Evolutionary conservation across 208 protist species (phyloP).

Genomic region (Trypanosomatidae sp.): DNA sequence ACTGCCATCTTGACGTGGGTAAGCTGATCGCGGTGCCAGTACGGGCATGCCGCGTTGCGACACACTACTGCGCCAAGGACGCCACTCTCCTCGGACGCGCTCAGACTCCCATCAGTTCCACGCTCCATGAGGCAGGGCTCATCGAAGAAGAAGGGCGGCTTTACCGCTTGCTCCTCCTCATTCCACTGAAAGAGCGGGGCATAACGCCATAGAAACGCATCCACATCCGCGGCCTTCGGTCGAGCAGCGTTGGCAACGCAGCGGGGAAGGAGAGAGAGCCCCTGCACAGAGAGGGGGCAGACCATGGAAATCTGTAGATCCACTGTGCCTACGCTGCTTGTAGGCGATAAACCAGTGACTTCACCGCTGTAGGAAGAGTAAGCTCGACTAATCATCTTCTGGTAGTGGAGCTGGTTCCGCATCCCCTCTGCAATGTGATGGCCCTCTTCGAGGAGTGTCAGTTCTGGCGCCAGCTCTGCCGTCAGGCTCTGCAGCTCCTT

Average conservation of each 20-base stretch:
- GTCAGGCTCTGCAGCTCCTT: conserved; percentile 17
- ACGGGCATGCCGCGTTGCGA: conserved; percentile 45
- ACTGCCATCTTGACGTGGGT: conserved; percentile 37
- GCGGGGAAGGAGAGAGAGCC: conserved; percentile 3
- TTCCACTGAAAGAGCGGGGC: conserved; percentile 53
- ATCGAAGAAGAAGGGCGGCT: conserved; percentile 44
- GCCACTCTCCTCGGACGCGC: background rate
- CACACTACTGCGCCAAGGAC: conserved; percentile 15
- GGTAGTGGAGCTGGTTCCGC: conserved; percentile 29
- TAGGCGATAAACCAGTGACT: background rate
- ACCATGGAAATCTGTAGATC: background rate
- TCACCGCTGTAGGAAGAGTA: background rate
- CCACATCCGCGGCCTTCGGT: background rate
- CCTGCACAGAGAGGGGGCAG: conserved; percentile 19
- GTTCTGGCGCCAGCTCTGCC: conserved; percentile 16
- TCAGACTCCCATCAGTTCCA: background rate
- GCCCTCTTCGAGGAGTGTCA: conserved; percentile 12
- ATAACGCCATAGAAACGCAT: conserved; percentile 40
- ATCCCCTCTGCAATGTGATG: conserved; percentile 12
- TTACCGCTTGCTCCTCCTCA: conserved; percentile 13
- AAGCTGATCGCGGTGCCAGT: conserved; percentile 70
- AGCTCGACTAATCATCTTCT: conserved; percentile 20
- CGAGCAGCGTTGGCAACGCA: background rate
- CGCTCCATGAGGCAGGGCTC: conserved; percentile 69
- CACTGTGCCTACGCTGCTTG: background rate